A percentile compares a stretch with the other conserved stretches of the same genome.
These are phyloP conservation scores for Alternaria novae-zelandiae DNA, from an alignment of 2,329 filamentous ascomycete genomes.

Conservation along the genomic window DNA sequence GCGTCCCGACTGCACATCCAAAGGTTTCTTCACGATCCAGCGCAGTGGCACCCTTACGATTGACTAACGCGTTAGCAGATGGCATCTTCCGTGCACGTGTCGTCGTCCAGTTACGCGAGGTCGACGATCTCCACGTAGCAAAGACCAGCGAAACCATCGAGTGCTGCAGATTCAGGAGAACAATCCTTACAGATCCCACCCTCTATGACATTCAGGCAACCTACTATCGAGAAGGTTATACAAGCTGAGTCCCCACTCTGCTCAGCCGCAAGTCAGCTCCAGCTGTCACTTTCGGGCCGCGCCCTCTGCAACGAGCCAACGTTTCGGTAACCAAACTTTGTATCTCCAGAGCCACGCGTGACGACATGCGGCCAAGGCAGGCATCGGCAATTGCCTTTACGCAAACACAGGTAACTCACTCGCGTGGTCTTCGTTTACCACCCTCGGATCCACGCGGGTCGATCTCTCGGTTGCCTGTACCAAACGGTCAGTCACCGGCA, in stretches of 20 bases:
- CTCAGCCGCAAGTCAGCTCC: not conserved
- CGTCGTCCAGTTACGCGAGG: not conserved
- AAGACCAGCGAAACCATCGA: not conserved
- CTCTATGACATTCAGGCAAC: not conserved
- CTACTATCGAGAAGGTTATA: not conserved
- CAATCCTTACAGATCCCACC: not conserved
- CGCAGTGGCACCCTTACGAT: not conserved
- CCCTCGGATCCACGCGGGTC: not conserved
- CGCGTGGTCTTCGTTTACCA: not conserved
- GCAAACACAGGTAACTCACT: not conserved
- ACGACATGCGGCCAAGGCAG: not conserved
- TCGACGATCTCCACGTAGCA: not conserved
- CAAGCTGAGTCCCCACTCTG: not conserved
- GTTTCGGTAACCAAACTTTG: slow-evolving; percentile 4
- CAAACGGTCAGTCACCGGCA: slow-evolving; percentile 9
- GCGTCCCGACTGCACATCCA: not conserved
- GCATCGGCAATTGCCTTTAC: not conserved
- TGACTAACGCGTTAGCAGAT: not conserved
- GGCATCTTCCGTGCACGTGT: not conserved
- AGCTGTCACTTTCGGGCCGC: not conserved
- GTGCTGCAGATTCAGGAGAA: not conserved
- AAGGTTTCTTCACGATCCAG: not conserved
- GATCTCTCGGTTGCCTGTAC: slow-evolving; percentile 2
- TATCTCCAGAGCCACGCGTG: not conserved
- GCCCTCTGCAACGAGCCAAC: not conserved